Percentiles rank a stretch among this genome's conserved stretches.
Evolutionary conservation across 495 filamentous ascomycete genomes (phyloP).

Genomic region (Elasticomyces elasticus): DNA sequence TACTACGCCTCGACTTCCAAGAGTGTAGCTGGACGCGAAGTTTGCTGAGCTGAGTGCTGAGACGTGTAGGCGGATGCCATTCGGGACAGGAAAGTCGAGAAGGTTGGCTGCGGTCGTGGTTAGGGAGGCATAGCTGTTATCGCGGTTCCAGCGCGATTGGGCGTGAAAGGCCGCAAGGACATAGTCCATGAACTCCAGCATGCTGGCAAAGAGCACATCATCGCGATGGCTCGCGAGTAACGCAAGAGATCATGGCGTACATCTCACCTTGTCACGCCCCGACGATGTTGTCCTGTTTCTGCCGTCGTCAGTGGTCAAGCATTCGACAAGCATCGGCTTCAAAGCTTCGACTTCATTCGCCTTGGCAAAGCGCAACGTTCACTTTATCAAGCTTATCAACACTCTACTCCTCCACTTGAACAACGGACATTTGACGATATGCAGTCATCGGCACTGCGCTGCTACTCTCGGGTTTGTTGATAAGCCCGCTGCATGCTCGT

Average conservation of each 20-base stretch:
- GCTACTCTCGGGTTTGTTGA: no score
- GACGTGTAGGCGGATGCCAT: slow-evolving; percentile 66
- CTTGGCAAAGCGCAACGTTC: no score
- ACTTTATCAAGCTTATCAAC: no score
- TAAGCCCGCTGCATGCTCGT: no score
- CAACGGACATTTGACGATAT: no score
- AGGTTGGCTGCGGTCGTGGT: slow-evolving; percentile 80
- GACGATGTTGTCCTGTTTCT: no score
- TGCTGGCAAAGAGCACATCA: slow-evolving; percentile 29
- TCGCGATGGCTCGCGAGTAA: not conserved
- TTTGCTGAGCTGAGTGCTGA: slow-evolving; percentile 86
- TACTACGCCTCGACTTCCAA: slow-evolving; percentile 74
- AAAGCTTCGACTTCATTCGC: no score
- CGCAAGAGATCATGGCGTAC: not conserved
- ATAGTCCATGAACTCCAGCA: slow-evolving; percentile 98
- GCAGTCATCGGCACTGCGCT: no score
- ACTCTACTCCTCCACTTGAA: no score
- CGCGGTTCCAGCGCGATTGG: slow-evolving; percentile 77
- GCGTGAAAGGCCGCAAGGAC: slow-evolving; percentile 86
- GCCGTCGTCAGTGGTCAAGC: no score
- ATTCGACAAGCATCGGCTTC: no score
- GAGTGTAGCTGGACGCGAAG: slow-evolving; percentile 82
- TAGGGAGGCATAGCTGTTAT: slow-evolving; percentile 84
- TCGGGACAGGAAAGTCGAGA: slow-evolving; percentile 73
- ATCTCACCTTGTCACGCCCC: not conserved